Base-by-base conservation (phyloP, 2,329 filamentous ascomycete species). In the Bipolaris bicolor region DNA sequence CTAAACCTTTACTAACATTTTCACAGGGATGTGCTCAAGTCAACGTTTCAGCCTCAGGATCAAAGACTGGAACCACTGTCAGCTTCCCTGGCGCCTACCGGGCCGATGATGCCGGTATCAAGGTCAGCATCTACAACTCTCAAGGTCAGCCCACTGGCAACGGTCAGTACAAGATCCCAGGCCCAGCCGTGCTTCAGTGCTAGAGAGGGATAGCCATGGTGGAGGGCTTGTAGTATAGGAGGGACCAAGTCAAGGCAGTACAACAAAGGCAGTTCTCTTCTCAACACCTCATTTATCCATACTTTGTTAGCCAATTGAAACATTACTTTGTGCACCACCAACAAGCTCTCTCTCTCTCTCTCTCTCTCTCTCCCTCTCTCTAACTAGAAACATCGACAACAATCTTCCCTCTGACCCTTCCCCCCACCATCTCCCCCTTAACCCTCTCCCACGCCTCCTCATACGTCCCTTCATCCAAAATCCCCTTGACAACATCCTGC, bases 101-200 rank as follows among this genome's bases (percentile, higher is more conserved):
- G 18, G 63, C 67, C 1, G 64, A 52, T 2, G 72, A 76, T 46
- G 50, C 71, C 0, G 74, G 74, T 0, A 74, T 76, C 52, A 43
- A 70, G 57, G 58, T 70, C 26, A 74, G 69, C 44, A 62, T 76
- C 39, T 75, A 75, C 48, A 67, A 61, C 44, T 61, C 59, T 16
- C 58, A 66, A 59, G 67, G 63, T 6, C 54, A 62, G 34, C 63
- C 63, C 0, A 61, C 54, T 41, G 63, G 63, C 7, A 65, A 63
- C 36, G 63, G 63, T n/a, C 39, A 73, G n/a, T 84, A 84, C 60
- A 80, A 73, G 16, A 77, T 82, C 36, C 83, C 82, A 0, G 82
- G 82, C 0, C 83, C 83, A 37, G 69, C 76, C 4, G 70, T 83
- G 15, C 82, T 84, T 63, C 78, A 70, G 39, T 85, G 83, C 64